phyloP scores from a whole-genome alignment of 345 rosid species.

The Microcos paniculata region DNA sequence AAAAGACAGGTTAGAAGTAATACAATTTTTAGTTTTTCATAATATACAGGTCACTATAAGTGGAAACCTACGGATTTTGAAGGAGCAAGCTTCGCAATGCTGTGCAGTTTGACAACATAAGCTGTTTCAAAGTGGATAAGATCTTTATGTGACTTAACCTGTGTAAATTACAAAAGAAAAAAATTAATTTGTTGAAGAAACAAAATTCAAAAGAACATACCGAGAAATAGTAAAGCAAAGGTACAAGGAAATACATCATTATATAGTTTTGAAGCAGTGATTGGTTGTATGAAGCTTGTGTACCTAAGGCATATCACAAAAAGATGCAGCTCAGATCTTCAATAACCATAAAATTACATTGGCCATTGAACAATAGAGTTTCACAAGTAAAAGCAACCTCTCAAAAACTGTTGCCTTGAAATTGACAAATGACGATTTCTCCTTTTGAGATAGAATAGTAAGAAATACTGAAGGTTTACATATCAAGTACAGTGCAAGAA shows the following conservation, averaged over 20 bases:
- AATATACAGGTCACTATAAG: background rate
- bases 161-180: slow-evolving; percentile 23
- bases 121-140: slow-evolving; percentile 92
- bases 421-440: background rate
- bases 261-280: slow-evolving; percentile 85
- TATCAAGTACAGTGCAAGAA: background rate
- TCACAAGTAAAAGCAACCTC: background rate
- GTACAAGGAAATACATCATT: slow-evolving; percentile 59
- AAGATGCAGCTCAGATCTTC: background rate
- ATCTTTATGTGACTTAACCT: slow-evolving; percentile 94
- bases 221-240: background rate
- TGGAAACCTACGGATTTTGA: slow-evolving; percentile 67
- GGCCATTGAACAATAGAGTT: background rate
- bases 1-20: background rate
- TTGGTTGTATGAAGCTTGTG: slow-evolving; percentile 94
- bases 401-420: background rate
- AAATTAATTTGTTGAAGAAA: slow-evolving; percentile 1
- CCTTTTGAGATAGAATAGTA: slow-evolving; percentile 3
- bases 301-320: slow-evolving; percentile 52
- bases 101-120: slow-evolving; percentile 93
- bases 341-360: background rate
- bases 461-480: background rate
- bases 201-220: slow-evolving; percentile 12
- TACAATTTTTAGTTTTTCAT: background rate
- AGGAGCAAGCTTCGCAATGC: slow-evolving; percentile 81